Percentiles rank a stretch among this genome's conserved stretches.
Evolutionary conservation across 441 rosid genomes (phyloP).

Genomic region (Gossypium davidsonii): DNA sequence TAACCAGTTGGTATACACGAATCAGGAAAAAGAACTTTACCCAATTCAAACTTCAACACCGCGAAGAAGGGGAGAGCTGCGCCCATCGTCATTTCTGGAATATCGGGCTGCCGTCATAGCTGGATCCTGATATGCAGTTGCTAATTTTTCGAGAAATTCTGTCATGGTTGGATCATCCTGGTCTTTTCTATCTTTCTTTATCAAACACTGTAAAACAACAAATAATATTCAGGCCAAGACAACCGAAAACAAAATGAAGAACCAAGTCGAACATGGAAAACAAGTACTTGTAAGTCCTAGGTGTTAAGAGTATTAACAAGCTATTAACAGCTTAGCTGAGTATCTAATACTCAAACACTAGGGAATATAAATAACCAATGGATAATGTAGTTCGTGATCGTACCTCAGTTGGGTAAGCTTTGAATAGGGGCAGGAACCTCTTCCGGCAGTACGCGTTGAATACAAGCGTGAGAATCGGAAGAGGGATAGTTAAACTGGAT

Average conservation of each 20-base stretch:
- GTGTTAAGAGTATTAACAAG: too few species aligned
- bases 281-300: neutral
- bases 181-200: slow-evolving; percentile 64
- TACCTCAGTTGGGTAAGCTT: slow-evolving; percentile 77
- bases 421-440: slow-evolving; percentile 69
- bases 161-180: slow-evolving; percentile 46
- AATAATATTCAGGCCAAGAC: slow-evolving; percentile 10
- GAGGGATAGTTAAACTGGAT: slow-evolving; percentile 65
- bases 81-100: slow-evolving; percentile 34
- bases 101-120: slow-evolving; percentile 40
- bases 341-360: too few species aligned
- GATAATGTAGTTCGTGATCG: neutral
- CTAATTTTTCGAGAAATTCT: slow-evolving; percentile 52
- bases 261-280: neutral
- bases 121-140: slow-evolving; percentile 67
- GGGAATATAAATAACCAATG: slow-evolving; percentile 4
- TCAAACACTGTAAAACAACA: slow-evolving; percentile 53
- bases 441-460: slow-evolving; percentile 82
- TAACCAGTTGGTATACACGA: neutral
- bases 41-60: slow-evolving; percentile 18
- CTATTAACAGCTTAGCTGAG: too few species aligned
- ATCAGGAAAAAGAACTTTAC: neutral
- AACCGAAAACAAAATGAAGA: slow-evolving; percentile 2
- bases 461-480: slow-evolving; percentile 67
- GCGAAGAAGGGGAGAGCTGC: slow-evolving; percentile 41